These are phyloP conservation scores for Peronospora destructor DNA, from an alignment of 352 stramenopile species.

Conservation along the genomic window DNA sequence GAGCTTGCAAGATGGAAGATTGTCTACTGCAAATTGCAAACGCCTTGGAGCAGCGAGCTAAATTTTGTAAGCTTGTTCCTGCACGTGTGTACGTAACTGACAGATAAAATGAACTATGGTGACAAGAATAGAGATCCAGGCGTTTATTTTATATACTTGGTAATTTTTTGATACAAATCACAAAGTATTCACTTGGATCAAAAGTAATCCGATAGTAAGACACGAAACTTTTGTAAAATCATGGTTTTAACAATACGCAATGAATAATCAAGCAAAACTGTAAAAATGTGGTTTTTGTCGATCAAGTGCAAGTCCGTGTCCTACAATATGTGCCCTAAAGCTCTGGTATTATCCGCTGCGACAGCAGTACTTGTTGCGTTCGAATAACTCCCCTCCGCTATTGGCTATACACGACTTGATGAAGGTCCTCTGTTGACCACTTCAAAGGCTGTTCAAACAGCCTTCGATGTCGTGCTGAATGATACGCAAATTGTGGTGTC, in stretches of 20 bases:
- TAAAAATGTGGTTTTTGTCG: no score
- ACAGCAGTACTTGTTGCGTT: constrained; percentile 1
- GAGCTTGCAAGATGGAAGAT: constrained; percentile 50
- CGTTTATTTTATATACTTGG: neutral
- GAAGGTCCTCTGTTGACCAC: constrained; percentile 14
- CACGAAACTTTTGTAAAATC: no score
- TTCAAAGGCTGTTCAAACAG: constrained; percentile 16
- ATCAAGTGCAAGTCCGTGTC: no score
- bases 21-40: constrained; percentile 54
- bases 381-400: constrained; percentile 1
- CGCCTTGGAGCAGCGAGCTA: constrained; percentile 51
- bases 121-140: constrained; percentile 10
- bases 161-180: no score
- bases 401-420: constrained; percentile 7
- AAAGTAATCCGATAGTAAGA: no score
- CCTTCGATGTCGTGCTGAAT: constrained; percentile 40
- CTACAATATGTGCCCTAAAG: neutral
- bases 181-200: no score
- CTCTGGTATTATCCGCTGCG: constrained; percentile 6
- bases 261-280: neutral
- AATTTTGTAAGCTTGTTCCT: constrained; percentile 43
- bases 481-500: constrained; percentile 53
- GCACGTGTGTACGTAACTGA: constrained; percentile 42
- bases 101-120: constrained; percentile 12
- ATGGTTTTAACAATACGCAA: no score